Base-by-base conservation (phyloP, 2,329 filamentous ascomycete genomes). In the Diaporthe aspalathi region DNA sequence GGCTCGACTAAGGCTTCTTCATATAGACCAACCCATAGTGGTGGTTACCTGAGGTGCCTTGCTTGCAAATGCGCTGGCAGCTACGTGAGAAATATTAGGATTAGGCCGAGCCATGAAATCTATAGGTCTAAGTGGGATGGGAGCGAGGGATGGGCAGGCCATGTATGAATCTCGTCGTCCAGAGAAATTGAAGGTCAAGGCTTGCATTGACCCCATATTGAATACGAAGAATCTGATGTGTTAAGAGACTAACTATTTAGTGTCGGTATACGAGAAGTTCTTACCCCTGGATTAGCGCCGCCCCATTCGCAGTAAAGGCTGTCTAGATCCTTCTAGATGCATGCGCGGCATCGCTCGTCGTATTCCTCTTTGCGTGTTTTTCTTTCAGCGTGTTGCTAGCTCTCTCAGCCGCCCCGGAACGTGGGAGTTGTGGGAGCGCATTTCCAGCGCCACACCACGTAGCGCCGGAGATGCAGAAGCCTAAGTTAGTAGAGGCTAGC, bases 271-370 rank as follows among this genome's bases (percentile, higher is more conserved):
- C 56, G 56, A 62, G 38, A 47, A 40, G 17, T 32, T 22, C 17
- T 3, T 29, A 17, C 8, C 56, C 56, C 56, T 62, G 56, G 12
- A 45, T 45, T 62, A 62, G 56, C 57, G 40, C 57, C 17, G 32
- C 24, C 11, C 11, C n/a, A 63, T 63, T 35, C 17, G 24, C 56
- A 40, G 56, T 6, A 29, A n/a, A 62, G 24, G 17, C 24, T 62
- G 56, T 62, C 56, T 40, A 62, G 56, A 14, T 32, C 24, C 38
- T 62, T 62, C 56, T 62, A 62, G 56, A 24, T 62, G 40, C 56
- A 62, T 32, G 17, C 9, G 45, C 56, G 5, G 24, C 24, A 32
- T 12, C 5, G 56, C 11, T 17, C 17, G 32, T 20, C n/a, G 24
- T 22, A 17, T 32, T 14, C 11, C 29, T 11, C 38, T 47, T 1